phyloP scores from a whole-genome alignment of 768 basidiomycete genomes.

The Leucocoprinus birnbaumii region DNA sequence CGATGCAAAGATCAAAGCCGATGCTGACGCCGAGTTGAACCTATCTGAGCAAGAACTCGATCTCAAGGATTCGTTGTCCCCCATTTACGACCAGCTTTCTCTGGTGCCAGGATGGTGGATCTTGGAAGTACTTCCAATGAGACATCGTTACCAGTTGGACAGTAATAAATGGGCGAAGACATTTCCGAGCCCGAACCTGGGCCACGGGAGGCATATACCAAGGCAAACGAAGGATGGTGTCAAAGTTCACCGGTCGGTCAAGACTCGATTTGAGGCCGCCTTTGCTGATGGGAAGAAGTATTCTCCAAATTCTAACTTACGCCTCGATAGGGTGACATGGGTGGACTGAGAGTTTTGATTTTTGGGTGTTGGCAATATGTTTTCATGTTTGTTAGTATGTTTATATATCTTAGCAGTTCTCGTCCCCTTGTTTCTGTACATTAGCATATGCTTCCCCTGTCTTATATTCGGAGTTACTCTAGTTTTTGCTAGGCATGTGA shows the following conservation, averaged over 20 bases:
- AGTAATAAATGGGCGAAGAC: slow-evolving; percentile 27
- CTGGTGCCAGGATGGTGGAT: slow-evolving; percentile 59
- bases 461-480: too few species aligned
- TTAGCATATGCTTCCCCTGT: too few species aligned
- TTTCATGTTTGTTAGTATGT: too few species aligned
- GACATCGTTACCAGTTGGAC: slow-evolving; percentile 32
- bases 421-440: too few species aligned
- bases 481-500: too few species aligned
- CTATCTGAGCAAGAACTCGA: slow-evolving; percentile 66
- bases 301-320: slow-evolving; percentile 32
- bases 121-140: slow-evolving; percentile 54
- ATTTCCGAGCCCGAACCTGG: slow-evolving; percentile 30
- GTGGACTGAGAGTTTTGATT: slow-evolving; percentile 29
- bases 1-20: slow-evolving; percentile 25
- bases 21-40: slow-evolving; percentile 27
- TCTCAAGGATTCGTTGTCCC: slow-evolving; percentile 51
- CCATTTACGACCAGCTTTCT: slow-evolving; percentile 57
- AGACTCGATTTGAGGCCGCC: slow-evolving; percentile 51
- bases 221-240: slow-evolving; percentile 34
- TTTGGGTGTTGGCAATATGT: too few species aligned
- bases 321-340: slow-evolving; percentile 28
- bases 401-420: too few species aligned
- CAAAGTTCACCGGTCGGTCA: slow-evolving; percentile 47
- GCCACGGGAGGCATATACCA: slow-evolving; percentile 37
- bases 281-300: slow-evolving; percentile 33